phyloP scores from a whole-genome alignment of 768 basidiomycete species.

The Paxillus involutus region DNA sequence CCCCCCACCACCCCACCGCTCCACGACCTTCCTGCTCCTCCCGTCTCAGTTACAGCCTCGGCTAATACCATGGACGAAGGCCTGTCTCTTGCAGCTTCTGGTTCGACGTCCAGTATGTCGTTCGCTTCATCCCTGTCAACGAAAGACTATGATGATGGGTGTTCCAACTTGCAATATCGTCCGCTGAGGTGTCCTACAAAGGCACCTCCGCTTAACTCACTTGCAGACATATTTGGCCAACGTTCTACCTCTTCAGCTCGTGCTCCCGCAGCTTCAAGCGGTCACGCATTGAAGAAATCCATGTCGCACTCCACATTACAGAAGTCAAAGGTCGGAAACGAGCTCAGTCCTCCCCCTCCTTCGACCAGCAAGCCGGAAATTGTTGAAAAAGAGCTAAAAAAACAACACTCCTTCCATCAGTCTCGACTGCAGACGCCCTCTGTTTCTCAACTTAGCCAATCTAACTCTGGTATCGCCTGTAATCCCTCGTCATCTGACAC shows the following conservation, averaged over 20 bases:
- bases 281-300: conserved; percentile 45
- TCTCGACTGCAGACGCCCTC: conserved; percentile 55
- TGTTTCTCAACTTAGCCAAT: conserved; percentile 35
- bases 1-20: conserved; percentile 52
- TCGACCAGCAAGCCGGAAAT: conserved; percentile 19
- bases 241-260: conserved; percentile 9
- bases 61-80: conserved; percentile 7
- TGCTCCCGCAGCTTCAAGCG: conserved; percentile 27
- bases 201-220: background rate
- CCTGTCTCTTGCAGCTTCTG: conserved; percentile 9
- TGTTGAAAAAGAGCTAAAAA: conserved; percentile 40
- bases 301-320: conserved; percentile 57
- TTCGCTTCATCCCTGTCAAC: conserved; percentile 41
- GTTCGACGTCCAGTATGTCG: conserved; percentile 31
- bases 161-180: conserved; percentile 27
- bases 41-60: conserved; percentile 14
- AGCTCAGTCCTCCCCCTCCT: conserved; percentile 28
- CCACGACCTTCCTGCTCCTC: conserved; percentile 43
- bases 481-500: conserved; percentile 8
- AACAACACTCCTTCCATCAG: conserved; percentile 67
- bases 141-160: conserved; percentile 28
- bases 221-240: conserved; percentile 3
- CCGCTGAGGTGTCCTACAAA: conserved; percentile 14
- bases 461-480: conserved; percentile 15
- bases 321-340: conserved; percentile 18